Base-by-base conservation (phyloP, 192 early-diverging fungal genomes). In the Linnemannia schmuckeri region DNA sequence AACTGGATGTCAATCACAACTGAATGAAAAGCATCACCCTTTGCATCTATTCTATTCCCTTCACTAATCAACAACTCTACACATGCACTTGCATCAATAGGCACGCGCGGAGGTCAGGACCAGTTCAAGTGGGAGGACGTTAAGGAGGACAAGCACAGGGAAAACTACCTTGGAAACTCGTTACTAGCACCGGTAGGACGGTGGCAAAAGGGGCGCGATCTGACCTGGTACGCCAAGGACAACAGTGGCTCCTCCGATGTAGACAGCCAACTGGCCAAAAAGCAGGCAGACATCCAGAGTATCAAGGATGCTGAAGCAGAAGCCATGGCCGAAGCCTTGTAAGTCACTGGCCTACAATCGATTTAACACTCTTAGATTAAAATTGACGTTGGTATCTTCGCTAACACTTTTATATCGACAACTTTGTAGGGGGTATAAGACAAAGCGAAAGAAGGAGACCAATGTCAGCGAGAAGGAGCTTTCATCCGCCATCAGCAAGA, bases 121-220 rank as follows among this genome's bases (percentile, higher is more conserved):
- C 89, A 92, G 85, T 94, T 94, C 68, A 90, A 78, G 12, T 94
- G 93, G 93, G 91, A 93, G 17, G 88, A 92, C 57, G 91, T 93
- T 20, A 93, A 94, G 72, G 89, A 91, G 22, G 94, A 95, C 75
- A 93, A 95, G 77, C 88, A 95, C 78, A 89, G 96, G 42, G 96
- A 97, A 90, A 95, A 96, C 87, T 97, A 97, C 82, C 91, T 97
- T 27, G 96, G 96, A 10, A 94, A 97, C 89, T 96, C 95, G 7
- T 57, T 97, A 24, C 91, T 91, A 70, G 96, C 96, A 13, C 95
- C 96, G 6, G 94, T 96, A 0, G 96, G 96, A 4, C 90, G 95
- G 24, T 97, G 95, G 95, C 82, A 75, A 57, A 78, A 83, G 87
- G 90, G 91, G n/a, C 91, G 91, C 33, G 93, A 94, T 87, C 72